Evolutionary conservation across 352 stramenopile species (phyloP).

Genomic region (Hyaloperonospora brassicae): DNA sequence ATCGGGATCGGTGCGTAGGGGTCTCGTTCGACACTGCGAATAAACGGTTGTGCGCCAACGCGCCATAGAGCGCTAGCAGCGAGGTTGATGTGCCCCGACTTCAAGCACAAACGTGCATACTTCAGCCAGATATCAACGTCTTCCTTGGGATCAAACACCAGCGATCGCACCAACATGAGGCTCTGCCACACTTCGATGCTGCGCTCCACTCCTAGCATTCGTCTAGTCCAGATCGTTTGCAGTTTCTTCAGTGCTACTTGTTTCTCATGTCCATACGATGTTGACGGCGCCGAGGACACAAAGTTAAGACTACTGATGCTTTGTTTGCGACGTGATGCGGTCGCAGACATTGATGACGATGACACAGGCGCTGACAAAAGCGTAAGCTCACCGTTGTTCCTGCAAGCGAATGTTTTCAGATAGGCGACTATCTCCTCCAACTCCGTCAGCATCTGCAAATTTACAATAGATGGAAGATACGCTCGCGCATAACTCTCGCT

Average conservation of each 20-base stretch:
- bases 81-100: constrained; percentile 82
- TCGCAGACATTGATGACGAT: constrained; percentile 8
- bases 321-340: too few species aligned
- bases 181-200: constrained; percentile 90
- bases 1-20: constrained; percentile 57
- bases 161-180: constrained; percentile 90
- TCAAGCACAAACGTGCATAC: constrained; percentile 86
- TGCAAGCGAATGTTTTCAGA: constrained; percentile 67
- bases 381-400: constrained; percentile 74
- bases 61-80: constrained; percentile 71
- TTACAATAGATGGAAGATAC: constrained; percentile 95
- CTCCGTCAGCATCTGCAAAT: constrained; percentile 94
- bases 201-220: constrained; percentile 80
- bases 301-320: constrained; percentile 66
- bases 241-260: constrained; percentile 78
- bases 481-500: constrained; percentile 95
- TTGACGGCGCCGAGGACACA: constrained; percentile 62
- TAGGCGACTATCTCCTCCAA: constrained; percentile 96
- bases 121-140: constrained; percentile 88
- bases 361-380: constrained; percentile 43
- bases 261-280: constrained; percentile 68
- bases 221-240: constrained; percentile 76
- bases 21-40: constrained; percentile 67
- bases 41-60: constrained; percentile 73
- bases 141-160: constrained; percentile 78